Evolutionary conservation across 2,329 filamentous ascomycete genomes (phyloP).

Genomic region (Talaromyces sp.): DNA sequence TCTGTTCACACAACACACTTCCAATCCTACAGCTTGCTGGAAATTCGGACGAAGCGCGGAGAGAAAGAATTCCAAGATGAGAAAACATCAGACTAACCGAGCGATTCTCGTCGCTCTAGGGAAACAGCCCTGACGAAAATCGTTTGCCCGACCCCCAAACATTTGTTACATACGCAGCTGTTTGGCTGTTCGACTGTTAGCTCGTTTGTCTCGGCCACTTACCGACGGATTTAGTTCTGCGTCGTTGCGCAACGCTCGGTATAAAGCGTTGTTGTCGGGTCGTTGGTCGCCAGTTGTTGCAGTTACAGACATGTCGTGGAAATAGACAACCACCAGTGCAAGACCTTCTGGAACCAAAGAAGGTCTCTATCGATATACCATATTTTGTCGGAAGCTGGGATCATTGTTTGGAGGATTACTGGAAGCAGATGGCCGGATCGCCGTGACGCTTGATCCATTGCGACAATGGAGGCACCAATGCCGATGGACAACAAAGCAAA

Average conservation of each 20-base stretch:
- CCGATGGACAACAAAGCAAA: slow-evolving; percentile 28
- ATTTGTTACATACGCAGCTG: neutral
- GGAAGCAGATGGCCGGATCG: slow-evolving; percentile 21
- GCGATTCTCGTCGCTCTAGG: neutral
- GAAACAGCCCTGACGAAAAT: neutral
- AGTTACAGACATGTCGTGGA: neutral
- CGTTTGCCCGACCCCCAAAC: neutral
- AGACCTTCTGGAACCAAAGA: neutral
- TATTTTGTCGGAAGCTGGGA: neutral
- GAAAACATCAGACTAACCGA: slow-evolving; percentile 9
- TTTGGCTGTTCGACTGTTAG: neutral
- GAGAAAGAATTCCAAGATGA: slow-evolving; percentile 5
- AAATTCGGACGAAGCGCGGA: neutral
- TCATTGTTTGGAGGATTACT: neutral
- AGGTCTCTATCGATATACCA: neutral
- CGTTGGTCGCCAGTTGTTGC: neutral
- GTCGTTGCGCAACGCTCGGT: slow-evolving; percentile 3
- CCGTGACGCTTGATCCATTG: slow-evolving; percentile 21
- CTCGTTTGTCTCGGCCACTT: slow-evolving; percentile 1
- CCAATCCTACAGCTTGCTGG: neutral
- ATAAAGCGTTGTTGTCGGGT: slow-evolving; percentile 2
- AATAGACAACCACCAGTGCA: neutral
- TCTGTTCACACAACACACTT: neutral
- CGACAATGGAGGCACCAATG: slow-evolving; percentile 27
- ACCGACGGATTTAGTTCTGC: slow-evolving; percentile 1